These are phyloP conservation scores for Hirschfeldia incana DNA, from an alignment of 345 rosid species.

Conservation along the genomic window DNA sequence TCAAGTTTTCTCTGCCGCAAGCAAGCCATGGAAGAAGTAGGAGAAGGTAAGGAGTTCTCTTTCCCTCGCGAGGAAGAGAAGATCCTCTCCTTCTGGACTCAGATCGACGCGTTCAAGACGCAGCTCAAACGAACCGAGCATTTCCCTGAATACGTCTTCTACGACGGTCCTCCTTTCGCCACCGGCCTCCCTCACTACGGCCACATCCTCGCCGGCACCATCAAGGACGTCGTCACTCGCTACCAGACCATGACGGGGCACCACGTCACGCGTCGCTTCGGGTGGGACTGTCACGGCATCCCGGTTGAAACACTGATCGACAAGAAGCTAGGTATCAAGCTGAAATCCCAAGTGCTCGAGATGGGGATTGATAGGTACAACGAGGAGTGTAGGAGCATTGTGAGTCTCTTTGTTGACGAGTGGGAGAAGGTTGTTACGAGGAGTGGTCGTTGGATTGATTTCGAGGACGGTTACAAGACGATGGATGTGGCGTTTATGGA, in stretches of 20 bases:
- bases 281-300: conserved; percentile 99
- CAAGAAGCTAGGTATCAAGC: conserved; percentile 55
- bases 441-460: conserved; percentile 95
- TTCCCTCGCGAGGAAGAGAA: conserved; percentile 76
- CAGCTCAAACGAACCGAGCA: conserved; percentile 62
- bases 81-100: conserved; percentile 55
- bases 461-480: conserved; percentile 79
- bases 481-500: conserved; percentile 93
- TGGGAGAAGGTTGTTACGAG: conserved; percentile 85
- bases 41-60: conserved; percentile 85
- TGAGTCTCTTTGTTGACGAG: conserved; percentile 74
- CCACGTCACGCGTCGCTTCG: conserved; percentile 93
- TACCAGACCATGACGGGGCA: conserved; percentile 86
- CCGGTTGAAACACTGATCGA: conserved; percentile 94
- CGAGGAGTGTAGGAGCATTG: conserved; percentile 85
- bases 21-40: conserved; percentile 75
- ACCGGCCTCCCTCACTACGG: conserved; percentile 98
- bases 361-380: conserved; percentile 88
- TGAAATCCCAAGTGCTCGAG: conserved; percentile 60
- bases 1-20: background rate
- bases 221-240: conserved; percentile 89
- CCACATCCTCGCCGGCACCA: conserved; percentile 93
- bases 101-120: conserved; percentile 74
- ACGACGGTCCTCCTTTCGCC: conserved; percentile 98
- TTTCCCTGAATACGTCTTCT: conserved; percentile 79